Evolutionary conservation across 768 basidiomycete species (phyloP), one percentile per base, ranked within the genome.

Genomic region (Boletus subcaerulescens): DNA sequence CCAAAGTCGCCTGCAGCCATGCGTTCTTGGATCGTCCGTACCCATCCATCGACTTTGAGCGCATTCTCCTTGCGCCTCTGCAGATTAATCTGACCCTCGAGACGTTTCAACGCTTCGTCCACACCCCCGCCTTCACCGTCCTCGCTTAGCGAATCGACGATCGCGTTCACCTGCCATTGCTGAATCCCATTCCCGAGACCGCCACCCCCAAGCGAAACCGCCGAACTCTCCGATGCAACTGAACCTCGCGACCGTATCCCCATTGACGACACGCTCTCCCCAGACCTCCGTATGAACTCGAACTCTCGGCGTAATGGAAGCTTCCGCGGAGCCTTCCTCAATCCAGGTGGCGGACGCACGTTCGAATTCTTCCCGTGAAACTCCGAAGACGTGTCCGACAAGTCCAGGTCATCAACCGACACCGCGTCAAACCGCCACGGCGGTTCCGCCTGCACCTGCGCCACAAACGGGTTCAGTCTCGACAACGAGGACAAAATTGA

Each of bases 41-140:
- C 83, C 91, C 91, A 93, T 3, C 84, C 83, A 65, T 93, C 85
- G 4, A 94, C 89, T 67, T 92, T 91, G 45, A 78, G 77, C 35
- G 80, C 80, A 62, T 86, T 91, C 60, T 84, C 87, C 58, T 82
- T 76, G 65, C 87, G 82, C 64, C 81, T 80, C 56, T 83, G 76
- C 0, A 80, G 80, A 67, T 92, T 91, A 50, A 94, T 89, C 66
- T 92, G 85, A 0, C 93, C 94, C 69, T 96, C 93, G 38, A 97
- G 78, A 13, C 88, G 76, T 22, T 80, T 76, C 58, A 97, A 68
- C 17, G 94, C 93, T 8, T 84, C 89, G 32, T 93, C 91, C 17
- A 90, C 87, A 61, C 90, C 92, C 2, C 91, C 91, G 17, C 73
- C 78, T 54, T 86, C 91, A 22, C 80, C 88, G 5, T 91, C 85